Percentiles rank a stretch among this genome's conserved stretches.
phyloP scores from a whole-genome alignment of 129 eudicot genomes.

The Deinandra increscens region DNA sequence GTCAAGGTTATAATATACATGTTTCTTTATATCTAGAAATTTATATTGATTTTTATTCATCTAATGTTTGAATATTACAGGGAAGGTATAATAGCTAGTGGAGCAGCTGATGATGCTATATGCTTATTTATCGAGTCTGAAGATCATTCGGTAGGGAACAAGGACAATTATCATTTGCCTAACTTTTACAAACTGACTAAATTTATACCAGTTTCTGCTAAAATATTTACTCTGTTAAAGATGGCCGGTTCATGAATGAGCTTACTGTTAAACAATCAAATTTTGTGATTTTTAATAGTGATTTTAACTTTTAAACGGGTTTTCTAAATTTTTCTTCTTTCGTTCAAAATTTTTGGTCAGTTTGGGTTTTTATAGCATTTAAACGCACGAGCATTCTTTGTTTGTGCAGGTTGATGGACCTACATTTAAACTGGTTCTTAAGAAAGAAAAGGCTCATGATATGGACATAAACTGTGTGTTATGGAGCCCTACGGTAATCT shows the following conservation, averaged over 20 bases:
- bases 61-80: slow-evolving; percentile 37
- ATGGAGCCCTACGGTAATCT: slow-evolving; percentile 71
- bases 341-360: background rate
- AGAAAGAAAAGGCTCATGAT: slow-evolving; percentile 93
- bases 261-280: background rate
- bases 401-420: slow-evolving; percentile 69
- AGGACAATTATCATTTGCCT: too few species aligned
- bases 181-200: too few species aligned
- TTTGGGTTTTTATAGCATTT: background rate
- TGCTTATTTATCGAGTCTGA: slow-evolving; percentile 73
- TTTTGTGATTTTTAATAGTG: background rate
- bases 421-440: slow-evolving; percentile 54
- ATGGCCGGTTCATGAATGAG: background rate
- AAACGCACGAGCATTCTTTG: background rate
- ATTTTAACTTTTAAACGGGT: background rate
- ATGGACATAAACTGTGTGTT: slow-evolving; percentile 89
- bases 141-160: slow-evolving; percentile 55
- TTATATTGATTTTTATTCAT: background rate
- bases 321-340: background rate
- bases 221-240: background rate
- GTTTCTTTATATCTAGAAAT: background rate
- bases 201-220: background rate
- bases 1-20: slow-evolving; percentile 61
- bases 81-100: slow-evolving; percentile 89
- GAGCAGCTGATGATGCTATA: slow-evolving; percentile 98